Base-by-base conservation (phyloP, 176 grass and related monocot genomes). In the Avena insularis region DNA sequence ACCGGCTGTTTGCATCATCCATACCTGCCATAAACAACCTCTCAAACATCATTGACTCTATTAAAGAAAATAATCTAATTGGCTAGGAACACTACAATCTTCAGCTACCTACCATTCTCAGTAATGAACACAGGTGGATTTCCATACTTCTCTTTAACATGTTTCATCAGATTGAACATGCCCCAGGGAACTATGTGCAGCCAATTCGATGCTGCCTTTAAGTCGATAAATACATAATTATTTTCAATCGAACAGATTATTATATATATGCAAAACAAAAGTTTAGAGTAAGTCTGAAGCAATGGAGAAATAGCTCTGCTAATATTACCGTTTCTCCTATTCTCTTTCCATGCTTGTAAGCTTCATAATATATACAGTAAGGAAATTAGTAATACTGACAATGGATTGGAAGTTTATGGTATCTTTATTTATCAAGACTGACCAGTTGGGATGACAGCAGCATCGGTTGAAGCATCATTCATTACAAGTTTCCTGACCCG, bases 131-230 rank as follows among this genome's bases (percentile, higher is more conserved):
- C 84, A 13, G 87, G 80, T 0, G 94, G 97, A 60, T 94, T 96
- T 55, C 91, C 92, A 21, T 96, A 96, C 57, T 94, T 94, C 13
- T 99, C 92, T 80, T 98, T 99, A 13, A 99, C 76, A 85, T 99
- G 53, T 78, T 89, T 96, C 92, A 94, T 88, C 81, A 99, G 73
- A n/a, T 96, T 99, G 48, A 88, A 71, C 78, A 96, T 86, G 43
- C 94, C 97, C 94, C 94, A 96, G 33, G 97, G 97, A 63, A 99
- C 97, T 87, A 96, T 92, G 85, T 94, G 97, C 71, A 99, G 82
- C 97, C 97, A 99, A 51, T 65, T 75, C 50, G 97, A 99, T 23
- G 90, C 94, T 77, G 92, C 92, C 94, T 96, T 77, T 67, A 91
- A 77, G 59, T 82, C 62, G 54, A 71, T 4, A 71, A 12, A 47